A percentile compares a stretch with the other conserved stretches of the same genome.
Evolutionary conservation across 345 rosid genomes (phyloP).

Genomic region (Isatis tinctoria): DNA sequence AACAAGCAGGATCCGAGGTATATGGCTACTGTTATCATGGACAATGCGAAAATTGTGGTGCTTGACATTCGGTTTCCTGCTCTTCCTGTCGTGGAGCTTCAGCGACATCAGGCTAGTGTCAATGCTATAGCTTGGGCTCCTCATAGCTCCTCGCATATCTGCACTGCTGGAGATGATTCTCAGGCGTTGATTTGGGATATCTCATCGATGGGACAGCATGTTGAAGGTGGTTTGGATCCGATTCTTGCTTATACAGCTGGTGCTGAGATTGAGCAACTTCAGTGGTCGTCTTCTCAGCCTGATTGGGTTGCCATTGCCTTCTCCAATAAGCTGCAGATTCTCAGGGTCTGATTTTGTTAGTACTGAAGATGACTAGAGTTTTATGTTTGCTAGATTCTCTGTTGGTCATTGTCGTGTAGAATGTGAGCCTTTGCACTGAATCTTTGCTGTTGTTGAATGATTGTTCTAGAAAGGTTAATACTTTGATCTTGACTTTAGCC

Average conservation of each 20-base stretch:
- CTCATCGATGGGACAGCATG: constrained; percentile 81
- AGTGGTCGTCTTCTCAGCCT: constrained; percentile 94
- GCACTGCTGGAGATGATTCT: constrained; percentile 88
- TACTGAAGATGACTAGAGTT: not conserved
- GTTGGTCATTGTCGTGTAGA: not conserved
- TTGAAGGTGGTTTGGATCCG: constrained; percentile 85
- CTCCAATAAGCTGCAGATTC: constrained; percentile 93
- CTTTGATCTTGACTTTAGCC: constrained; percentile 2
- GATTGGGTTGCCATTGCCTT: constrained; percentile 98
- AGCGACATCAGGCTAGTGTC: constrained; percentile 78
- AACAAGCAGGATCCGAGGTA: constrained; percentile 95
- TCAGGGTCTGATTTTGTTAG: constrained; percentile 56
- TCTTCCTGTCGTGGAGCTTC: constrained; percentile 82
- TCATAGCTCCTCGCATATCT: constrained; percentile 83
- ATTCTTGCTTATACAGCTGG: constrained; percentile 83
- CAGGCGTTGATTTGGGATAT: constrained; percentile 95
- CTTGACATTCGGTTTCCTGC: constrained; percentile 86
- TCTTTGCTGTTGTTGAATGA: not conserved
- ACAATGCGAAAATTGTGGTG: constrained; percentile 75
- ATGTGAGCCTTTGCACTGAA: constrained; percentile 1
- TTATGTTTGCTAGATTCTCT: not conserved
- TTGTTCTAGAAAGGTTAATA: not conserved
- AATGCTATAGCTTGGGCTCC: constrained; percentile 97
- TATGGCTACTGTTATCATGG: constrained; percentile 96
- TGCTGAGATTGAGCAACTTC: constrained; percentile 88